phyloP scores from a whole-genome alignment of 306 rosid species.

The Comarum palustre region DNA sequence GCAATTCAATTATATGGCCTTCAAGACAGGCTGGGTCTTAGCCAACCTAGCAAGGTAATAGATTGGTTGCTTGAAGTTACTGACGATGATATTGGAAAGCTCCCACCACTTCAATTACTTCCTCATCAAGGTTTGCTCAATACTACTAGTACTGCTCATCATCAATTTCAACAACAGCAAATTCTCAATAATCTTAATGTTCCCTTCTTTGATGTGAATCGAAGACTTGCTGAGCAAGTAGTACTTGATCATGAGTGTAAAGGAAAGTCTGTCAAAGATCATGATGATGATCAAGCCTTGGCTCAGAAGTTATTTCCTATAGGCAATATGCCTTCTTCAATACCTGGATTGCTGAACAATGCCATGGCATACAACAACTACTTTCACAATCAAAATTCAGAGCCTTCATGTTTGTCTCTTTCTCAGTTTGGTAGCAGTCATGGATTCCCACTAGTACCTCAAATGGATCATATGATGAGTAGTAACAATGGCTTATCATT shows the following conservation, averaged over 20 bases:
- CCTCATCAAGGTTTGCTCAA: conserved; percentile 47
- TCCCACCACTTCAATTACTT: conserved; percentile 69
- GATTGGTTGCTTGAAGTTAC: conserved; percentile 80
- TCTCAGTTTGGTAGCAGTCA: conserved; percentile 66
- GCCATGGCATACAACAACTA: conserved; percentile 34
- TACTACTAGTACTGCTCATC: conserved; percentile 25
- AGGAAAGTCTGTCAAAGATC: conserved; percentile 8
- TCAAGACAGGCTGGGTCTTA: conserved; percentile 69
- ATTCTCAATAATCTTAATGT: conserved; percentile 33
- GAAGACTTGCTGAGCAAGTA: conserved; percentile 1
- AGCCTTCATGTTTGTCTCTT: conserved; percentile 52
- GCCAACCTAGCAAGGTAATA: conserved; percentile 84
- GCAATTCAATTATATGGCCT: conserved; percentile 81
- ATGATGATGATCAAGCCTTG: conserved; percentile 24
- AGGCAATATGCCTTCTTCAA: conserved; percentile 27
- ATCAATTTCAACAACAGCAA: conserved; percentile 49
- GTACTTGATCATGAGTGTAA: conserved; percentile 1
- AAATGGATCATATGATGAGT: conserved; percentile 21
- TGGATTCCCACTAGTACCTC: conserved; percentile 46
- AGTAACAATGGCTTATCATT: conserved; percentile 23
- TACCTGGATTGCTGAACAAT: conserved; percentile 44
- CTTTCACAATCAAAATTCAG: conserved; percentile 21
- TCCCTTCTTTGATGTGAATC: conserved; percentile 35
- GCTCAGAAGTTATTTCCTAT: conserved; percentile 58
- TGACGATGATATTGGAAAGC: conserved; percentile 67